Conservation (phyloP, 805 yeast species). For the Metschnikowia shivogae region DNA sequence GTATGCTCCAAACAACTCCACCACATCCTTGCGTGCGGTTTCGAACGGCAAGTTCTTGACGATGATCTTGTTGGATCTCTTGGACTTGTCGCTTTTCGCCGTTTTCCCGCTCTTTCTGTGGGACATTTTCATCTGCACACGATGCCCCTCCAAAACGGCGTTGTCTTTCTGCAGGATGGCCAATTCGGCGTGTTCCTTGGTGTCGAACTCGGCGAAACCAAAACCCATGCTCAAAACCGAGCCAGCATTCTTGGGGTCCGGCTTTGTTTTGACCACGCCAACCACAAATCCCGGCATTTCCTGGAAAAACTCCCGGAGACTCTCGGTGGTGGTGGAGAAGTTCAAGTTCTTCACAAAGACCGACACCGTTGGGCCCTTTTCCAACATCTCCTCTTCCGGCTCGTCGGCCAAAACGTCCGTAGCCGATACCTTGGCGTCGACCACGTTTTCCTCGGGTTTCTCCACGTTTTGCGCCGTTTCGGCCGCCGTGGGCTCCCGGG, state of each 20-base stretch:
- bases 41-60: slow-evolving; percentile 97
- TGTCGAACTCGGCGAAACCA: slow-evolving; percentile 88
- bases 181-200: slow-evolving; percentile 69
- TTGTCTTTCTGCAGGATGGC: slow-evolving; percentile 77
- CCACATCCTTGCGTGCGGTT: slow-evolving; percentile 88
- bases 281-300: slow-evolving; percentile 73
- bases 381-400: slow-evolving; percentile 35
- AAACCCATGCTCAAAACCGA: slow-evolving; percentile 90
- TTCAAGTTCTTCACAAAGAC: slow-evolving; percentile 89
- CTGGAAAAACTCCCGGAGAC: slow-evolving; percentile 59
- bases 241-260: slow-evolving; percentile 72
- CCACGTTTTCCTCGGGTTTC: slow-evolving; percentile 17
- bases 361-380: slow-evolving; percentile 74
- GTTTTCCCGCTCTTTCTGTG: slow-evolving; percentile 50
- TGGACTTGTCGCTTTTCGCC: slow-evolving; percentile 27
- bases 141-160: slow-evolving; percentile 81
- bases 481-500: slow-evolving; percentile 48
- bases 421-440: slow-evolving; percentile 41
- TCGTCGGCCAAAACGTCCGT: slow-evolving; percentile 36
- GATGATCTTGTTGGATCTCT: slow-evolving; percentile 70
- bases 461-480: slow-evolving; percentile 20
- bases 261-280: slow-evolving; percentile 81
- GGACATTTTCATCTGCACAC: slow-evolving; percentile 81
- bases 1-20: slow-evolving; percentile 87
- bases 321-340: slow-evolving; percentile 65